Evolutionary conservation across 345 rosid species (phyloP), one percentile per base, ranked within the genome.

Genomic region (Brassica nigra): DNA sequence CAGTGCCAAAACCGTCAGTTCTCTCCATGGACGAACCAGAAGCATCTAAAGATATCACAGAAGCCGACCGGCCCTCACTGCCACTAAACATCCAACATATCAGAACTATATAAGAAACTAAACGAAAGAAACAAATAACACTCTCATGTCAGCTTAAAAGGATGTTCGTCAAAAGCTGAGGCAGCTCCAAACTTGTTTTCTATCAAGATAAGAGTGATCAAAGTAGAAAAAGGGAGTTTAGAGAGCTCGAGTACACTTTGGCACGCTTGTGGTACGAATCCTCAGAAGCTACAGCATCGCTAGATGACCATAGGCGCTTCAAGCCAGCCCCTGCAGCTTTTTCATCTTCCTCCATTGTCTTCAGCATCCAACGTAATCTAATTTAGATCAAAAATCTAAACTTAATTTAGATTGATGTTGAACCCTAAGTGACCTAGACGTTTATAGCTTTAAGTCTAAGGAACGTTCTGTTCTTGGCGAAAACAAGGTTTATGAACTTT

Each of bases 1-100:
- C 78, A 33, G 62, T 33, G 36, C 36, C 36, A 33, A 33, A 33
- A 33, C 36, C 36, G 36, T 33, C 62, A 65, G 78, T 84, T 83
- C 81, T 78, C 18, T 81, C 86, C 3, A 70, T 69, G 0, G 81
- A 62, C 14, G 89, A 81, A 66, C 78, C 79, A 52, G 57, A 39
- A 10, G 47, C 47, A 39, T 39, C 47, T 39, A 4, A 52, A 52
- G n/a, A 44, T 44, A 44, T 14, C 55, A 5, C 16, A 5, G 58
- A 52, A 52, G 58, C 20, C 2, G 59, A 2, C 59, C 18, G 27
- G 27, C 59, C 7, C 23, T 54, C 59, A 54, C 59, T 54, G 54
- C 54, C 14, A 47, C 14, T 8, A 3, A 42, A 42, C 49, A 42
- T 42, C 49, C 18, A 18, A 42, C 4, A 2, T 42, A 42, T 42